Evolutionary conservation across 768 basidiomycete genomes (phyloP).

Genomic region (Kwoniella europaea): DNA sequence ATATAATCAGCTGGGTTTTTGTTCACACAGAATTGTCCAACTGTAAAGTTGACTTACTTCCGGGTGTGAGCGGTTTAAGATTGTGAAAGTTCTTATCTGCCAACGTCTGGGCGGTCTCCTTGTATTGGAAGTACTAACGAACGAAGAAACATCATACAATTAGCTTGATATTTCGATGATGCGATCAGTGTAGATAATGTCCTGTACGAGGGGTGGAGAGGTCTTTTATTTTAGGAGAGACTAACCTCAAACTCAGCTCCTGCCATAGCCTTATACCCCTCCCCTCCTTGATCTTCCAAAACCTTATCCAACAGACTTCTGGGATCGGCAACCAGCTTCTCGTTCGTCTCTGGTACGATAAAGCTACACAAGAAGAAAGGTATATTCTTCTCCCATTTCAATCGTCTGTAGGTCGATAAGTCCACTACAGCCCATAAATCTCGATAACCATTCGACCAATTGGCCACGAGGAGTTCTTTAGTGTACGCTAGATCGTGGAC

Average conservation of each 20-base stretch:
- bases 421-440: constrained; percentile 88
- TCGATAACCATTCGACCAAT: constrained; percentile 86
- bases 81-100: constrained; percentile 77
- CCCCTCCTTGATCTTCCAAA: constrained; percentile 62
- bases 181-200: neutral
- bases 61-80: constrained; percentile 82
- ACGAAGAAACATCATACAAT: too few relatives aligned
- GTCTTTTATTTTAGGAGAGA: neutral
- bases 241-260: constrained; percentile 91
- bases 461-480: constrained; percentile 85
- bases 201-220: too few relatives aligned
- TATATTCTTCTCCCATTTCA: constrained; percentile 88
- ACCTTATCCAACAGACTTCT: constrained; percentile 75
- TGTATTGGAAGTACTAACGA: constrained; percentile 48
- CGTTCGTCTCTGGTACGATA: constrained; percentile 79
- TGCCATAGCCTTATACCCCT: constrained; percentile 68
- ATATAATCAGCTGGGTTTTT: neutral
- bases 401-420: constrained; percentile 80
- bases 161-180: too few relatives aligned
- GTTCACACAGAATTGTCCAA: neutral
- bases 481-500: constrained; percentile 86
- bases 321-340: constrained; percentile 83
- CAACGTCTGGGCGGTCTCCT: constrained; percentile 78
- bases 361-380: constrained; percentile 94
- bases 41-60: constrained; percentile 69